Base-by-base conservation (phyloP, 441 rosid species). In the Kokia cookei region DNA sequence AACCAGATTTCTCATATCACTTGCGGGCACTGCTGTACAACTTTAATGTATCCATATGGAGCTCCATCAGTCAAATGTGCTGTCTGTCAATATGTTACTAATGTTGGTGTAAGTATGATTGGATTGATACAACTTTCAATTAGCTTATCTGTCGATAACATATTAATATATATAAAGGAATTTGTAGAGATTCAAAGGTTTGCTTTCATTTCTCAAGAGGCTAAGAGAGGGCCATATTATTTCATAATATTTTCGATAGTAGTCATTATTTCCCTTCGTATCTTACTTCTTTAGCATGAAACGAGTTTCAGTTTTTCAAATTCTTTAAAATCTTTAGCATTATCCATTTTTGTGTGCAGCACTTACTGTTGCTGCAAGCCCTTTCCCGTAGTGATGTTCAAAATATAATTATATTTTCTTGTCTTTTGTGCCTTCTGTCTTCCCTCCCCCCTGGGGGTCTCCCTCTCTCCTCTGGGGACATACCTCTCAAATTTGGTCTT, bases 31-130 rank as follows among this genome's bases (percentile, higher is more conserved):
- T 96, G 99, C 82, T 87, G 88, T 75, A 93, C 92, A 8, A 87
- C 83, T 12, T 89, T 96, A 68, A 88, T 92, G 97, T 93, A 93
- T 80, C 99, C 99, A 4, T 82, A 72, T 29, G 99, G 98, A 69
- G 97, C 99, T 80, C 90, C 97, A 78, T 96, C 99, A 50, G 98
- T 96, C 65, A 91, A 93, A 82, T 96, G 98, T 73, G 98, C 98
- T 40, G 54, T 93, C 77, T 96, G 99, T 81, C 98, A 93, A 15
- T 93, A 86, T 60, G 88, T 93, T 69, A 93, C 97, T 72, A 90
- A 89, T 75, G 94, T 90, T 76, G 84, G 81, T 48, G 98, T 93
- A 84, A 91, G 97, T 89, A 75, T 62, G 55, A 53, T 58, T 32
- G 11, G 58, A 26, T 19, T 26, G 22, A 8, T 1, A 11, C 43